Evolutionary conservation across 306 rosid species (phyloP).

Genomic region (Corylus avellana): DNA sequence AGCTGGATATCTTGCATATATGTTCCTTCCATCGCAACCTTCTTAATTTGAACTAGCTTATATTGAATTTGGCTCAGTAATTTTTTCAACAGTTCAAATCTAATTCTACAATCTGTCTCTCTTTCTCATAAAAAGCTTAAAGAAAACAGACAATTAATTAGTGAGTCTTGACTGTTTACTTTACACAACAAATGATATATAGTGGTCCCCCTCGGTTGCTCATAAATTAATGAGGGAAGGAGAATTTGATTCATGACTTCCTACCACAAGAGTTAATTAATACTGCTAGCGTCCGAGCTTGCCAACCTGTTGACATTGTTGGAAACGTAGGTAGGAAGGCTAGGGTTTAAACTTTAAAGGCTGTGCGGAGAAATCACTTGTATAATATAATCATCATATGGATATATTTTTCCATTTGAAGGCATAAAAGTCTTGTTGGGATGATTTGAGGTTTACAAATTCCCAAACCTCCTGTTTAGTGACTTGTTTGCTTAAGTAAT

Average conservation of each 20-base stretch:
- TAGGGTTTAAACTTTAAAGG: background rate
- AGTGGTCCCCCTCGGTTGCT: background rate
- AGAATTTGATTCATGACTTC: no score
- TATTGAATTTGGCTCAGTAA: no score
- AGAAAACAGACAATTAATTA: background rate
- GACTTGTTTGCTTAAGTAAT: conserved; percentile 18
- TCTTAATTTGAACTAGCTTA: background rate
- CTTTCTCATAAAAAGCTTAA: background rate
- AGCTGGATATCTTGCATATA: no score
- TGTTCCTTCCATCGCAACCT: background rate
- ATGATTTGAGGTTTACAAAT: background rate
- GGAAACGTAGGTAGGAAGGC: background rate
- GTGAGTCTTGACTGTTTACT: background rate
- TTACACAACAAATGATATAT: background rate
- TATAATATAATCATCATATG: no score
- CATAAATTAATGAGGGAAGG: background rate
- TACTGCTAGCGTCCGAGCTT: no score
- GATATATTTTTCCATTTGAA: background rate
- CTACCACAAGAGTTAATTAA: no score
- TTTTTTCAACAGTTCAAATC: no score
- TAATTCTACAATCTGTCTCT: background rate
- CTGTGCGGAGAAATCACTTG: background rate
- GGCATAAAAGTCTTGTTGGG: background rate
- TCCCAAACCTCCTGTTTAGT: conserved; percentile 19
- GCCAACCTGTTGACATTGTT: background rate